These are phyloP conservation scores for Aspergillus sp. DNA, from an alignment of 2,329 filamentous ascomycete genomes.

Conservation along the genomic window DNA sequence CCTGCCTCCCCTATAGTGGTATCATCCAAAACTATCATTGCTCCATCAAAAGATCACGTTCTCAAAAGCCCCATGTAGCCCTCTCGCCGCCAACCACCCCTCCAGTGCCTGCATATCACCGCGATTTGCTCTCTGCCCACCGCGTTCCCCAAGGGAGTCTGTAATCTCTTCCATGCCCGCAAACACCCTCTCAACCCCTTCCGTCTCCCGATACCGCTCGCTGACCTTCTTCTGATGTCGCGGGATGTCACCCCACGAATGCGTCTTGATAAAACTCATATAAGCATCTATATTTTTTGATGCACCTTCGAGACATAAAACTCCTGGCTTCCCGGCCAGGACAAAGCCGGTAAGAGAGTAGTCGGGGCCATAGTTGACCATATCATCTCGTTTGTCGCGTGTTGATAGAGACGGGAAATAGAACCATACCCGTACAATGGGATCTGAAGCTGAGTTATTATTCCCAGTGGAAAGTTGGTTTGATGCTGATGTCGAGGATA, in stretches of 20 bases:
- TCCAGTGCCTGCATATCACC: constrained; percentile 38
- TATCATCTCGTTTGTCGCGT: constrained; percentile 58
- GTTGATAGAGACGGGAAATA: constrained; percentile 64
- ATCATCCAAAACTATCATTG: no score
- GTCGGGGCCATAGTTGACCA: constrained; percentile 54
- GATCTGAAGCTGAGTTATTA: not conserved
- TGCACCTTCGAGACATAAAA: constrained; percentile 36
- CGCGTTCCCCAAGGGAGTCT: constrained; percentile 31
- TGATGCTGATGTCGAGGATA: not conserved
- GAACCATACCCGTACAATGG: constrained; percentile 59
- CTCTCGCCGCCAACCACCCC: constrained; percentile 27
- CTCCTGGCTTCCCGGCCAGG: constrained; percentile 60
- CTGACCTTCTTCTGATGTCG: constrained; percentile 63
- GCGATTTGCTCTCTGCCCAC: constrained; percentile 33
- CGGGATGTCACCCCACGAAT: constrained; percentile 64
- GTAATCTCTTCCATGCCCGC: constrained; percentile 35
- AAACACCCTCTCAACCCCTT: constrained; percentile 27
- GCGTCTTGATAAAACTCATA: constrained; percentile 64
- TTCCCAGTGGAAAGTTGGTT: not conserved
- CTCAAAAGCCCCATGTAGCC: constrained; percentile 32
- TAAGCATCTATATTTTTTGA: constrained; percentile 55
- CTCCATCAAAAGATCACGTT: constrained; percentile 30
- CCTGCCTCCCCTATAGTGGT: no score
- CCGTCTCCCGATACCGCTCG: constrained; percentile 51
- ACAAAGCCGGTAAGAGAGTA: constrained; percentile 61